Base-by-base conservation (phyloP, 2,329 filamentous ascomycete genomes). In the Aspergillus sp. region DNA sequence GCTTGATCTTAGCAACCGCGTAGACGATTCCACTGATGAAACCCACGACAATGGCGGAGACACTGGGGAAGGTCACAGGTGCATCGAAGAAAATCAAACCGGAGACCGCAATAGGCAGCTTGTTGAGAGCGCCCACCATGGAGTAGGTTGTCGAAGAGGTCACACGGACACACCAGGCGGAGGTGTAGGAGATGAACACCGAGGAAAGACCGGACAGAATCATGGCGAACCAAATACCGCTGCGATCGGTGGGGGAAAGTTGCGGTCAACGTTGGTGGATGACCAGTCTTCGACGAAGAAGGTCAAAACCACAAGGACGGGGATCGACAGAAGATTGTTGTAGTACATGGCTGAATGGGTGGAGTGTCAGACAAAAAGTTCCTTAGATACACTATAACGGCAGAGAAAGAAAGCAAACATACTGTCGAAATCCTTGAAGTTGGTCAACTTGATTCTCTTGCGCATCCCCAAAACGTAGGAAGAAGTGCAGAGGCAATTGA, bases 401-500 rank as follows among this genome's bases (percentile, higher is more conserved):
- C 33, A 31, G 19, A 37, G 10, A 27, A 37, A 19, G 37, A 32
- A 43, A 31, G 12, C 35, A 9, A 36, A 83, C 91, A 72, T 79
- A 96, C 91, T 95, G 69, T 98, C 93, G 76, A 94, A 97, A 68
- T 97, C 93, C 79, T 95, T 96, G 74, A 98, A 97, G 77, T 95
- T 96, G 76, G 95, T 96, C 72, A 94, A 82, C 84, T 97, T 97
- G 68, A 98, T 97, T 54, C 94, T 86, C 78, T 97, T 97, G 66
- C 93, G 85, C 91, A 96, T 97, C 56, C 86, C 81, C 51, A 98
- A 73, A 37, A 97, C 77, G 60, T 95, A 97, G 19, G 88, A 81
- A 2, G 93, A 89, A 27, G 88, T 91, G 77, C 90, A 96, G 66
- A 97, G 81, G 60, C 95, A 95, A 70, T 98, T 98, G 71, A 95